Percentiles rank a stretch among this genome's conserved stretches.
These are phyloP conservation scores for Fusarium aywerte DNA, from an alignment of 2,329 filamentous ascomycete genomes.

Conservation along the genomic window DNA sequence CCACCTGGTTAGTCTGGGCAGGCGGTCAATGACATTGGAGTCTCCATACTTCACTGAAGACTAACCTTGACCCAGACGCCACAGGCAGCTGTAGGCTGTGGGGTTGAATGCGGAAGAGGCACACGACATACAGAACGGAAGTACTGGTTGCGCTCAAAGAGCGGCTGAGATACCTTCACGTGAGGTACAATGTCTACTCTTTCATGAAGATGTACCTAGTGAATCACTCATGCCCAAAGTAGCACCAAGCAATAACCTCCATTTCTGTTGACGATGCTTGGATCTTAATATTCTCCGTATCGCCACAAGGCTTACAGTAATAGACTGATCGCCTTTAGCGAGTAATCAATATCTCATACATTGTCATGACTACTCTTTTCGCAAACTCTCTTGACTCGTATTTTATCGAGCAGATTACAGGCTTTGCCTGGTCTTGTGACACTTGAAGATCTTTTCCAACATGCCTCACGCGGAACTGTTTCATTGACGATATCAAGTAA, in stretches of 20 bases:
- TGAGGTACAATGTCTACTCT: constrained; percentile 23
- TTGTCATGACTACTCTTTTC: background rate
- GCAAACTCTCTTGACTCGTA: constrained; percentile 15
- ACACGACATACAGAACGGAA: constrained; percentile 31
- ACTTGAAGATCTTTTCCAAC: constrained; percentile 7
- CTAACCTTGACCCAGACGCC: constrained; percentile 22
- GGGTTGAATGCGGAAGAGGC: constrained; percentile 29
- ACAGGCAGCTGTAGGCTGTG: constrained; percentile 30
- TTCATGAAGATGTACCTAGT: constrained; percentile 18
- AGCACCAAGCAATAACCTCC: background rate
- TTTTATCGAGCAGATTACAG: background rate
- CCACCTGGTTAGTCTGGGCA: constrained; percentile 24
- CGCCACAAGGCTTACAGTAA: background rate
- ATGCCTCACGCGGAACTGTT: constrained; percentile 20
- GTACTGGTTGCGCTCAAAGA: constrained; percentile 15
- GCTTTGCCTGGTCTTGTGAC: constrained; percentile 31
- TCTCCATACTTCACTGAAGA: constrained; percentile 1
- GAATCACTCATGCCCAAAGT: background rate
- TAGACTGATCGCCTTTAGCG: background rate
- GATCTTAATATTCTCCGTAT: background rate
- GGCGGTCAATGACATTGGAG: constrained; percentile 39
- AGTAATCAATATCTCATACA: background rate
- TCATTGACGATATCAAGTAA: constrained; percentile 3
- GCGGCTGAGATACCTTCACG: constrained; percentile 33
- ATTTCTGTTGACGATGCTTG: constrained; percentile 5